Conservation (phyloP, 2,329 filamentous ascomycete genomes). For the Dactylellina drechsleri region DNA sequence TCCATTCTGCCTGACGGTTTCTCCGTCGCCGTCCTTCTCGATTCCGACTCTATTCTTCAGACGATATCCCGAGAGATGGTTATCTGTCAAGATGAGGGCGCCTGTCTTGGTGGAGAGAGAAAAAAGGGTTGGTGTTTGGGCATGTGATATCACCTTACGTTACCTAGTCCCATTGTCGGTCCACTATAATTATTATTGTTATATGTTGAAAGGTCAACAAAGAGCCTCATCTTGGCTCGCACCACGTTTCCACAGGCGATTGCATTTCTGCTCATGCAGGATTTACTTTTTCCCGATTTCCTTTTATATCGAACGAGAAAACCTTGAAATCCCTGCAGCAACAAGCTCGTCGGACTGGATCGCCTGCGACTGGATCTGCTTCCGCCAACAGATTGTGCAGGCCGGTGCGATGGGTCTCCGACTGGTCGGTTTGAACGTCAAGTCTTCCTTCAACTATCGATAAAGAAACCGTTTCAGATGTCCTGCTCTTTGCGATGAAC, state of each 20-base stretch:
- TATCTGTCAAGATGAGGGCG: constrained; percentile 2
- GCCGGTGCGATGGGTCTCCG: not conserved
- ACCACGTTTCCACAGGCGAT: constrained; percentile 43
- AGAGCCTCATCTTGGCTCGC: constrained; percentile 46
- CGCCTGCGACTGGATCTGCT: not conserved
- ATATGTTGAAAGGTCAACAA: not conserved
- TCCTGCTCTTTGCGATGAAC: not conserved
- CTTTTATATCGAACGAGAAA: not conserved
- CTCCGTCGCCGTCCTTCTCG: not conserved
- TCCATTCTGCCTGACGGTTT: constrained; percentile 71
- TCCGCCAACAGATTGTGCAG: constrained; percentile 12
- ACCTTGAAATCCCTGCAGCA: constrained; percentile 16
- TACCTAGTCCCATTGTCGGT: too few relatives aligned
- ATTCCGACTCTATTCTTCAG: not conserved
- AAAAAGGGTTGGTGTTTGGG: not conserved
- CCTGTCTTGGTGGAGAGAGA: not conserved
- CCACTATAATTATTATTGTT: not conserved
- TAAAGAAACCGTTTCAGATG: not conserved
- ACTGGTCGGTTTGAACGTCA: not conserved
- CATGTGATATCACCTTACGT: constrained; percentile 49
- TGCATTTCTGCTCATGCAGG: not conserved
- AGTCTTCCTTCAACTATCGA: not conserved
- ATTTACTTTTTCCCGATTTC: constrained; percentile 52
- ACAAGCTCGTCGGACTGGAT: constrained; percentile 22
- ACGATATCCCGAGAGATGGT: not conserved